These are phyloP conservation scores for Tricholoma saponaceum DNA, from an alignment of 768 basidiomycete species.

Conservation along the genomic window DNA sequence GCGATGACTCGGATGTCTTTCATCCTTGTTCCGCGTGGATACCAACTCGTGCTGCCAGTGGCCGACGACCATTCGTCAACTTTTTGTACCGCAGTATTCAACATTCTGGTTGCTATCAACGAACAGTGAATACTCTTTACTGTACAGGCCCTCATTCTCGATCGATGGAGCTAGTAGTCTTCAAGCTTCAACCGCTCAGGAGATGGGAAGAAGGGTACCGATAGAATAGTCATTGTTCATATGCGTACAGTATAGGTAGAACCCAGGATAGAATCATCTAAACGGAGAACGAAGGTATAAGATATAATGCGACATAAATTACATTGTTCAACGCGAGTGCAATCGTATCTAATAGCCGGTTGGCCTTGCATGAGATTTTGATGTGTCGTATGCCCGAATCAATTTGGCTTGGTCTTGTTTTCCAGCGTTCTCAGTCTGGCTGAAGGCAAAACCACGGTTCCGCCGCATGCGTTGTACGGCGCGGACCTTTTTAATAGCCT, in stretches of 20 bases:
- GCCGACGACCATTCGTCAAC: too few relatives aligned
- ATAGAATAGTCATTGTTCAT: too few relatives aligned
- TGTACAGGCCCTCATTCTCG: too few relatives aligned
- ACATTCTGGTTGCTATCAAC: too few relatives aligned
- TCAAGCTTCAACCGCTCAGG: too few relatives aligned
- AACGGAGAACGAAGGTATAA: constrained; percentile 8
- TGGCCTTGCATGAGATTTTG: constrained; percentile 66
- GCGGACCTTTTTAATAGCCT: constrained; percentile 99
- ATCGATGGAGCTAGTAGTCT: too few relatives aligned
- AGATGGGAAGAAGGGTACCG: too few relatives aligned
- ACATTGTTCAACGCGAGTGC: constrained; percentile 18
- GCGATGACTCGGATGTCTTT: background rate
- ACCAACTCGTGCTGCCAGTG: too few relatives aligned
- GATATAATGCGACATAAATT: constrained; percentile 27
- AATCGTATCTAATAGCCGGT: constrained; percentile 55
- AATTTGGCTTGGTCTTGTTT: constrained; percentile 85
- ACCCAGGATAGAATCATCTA: background rate
- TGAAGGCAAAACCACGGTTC: constrained; percentile 97
- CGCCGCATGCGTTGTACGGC: constrained; percentile 96
- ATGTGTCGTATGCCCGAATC: constrained; percentile 86
- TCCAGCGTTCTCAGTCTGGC: constrained; percentile 85
- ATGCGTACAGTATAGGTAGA: too few relatives aligned
- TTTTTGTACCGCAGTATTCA: too few relatives aligned
- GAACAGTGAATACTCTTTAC: too few relatives aligned
- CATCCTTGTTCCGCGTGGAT: too few relatives aligned